phyloP scores from a whole-genome alignment of 2,329 filamentous ascomycete species.

The Fusarium citri region DNA sequence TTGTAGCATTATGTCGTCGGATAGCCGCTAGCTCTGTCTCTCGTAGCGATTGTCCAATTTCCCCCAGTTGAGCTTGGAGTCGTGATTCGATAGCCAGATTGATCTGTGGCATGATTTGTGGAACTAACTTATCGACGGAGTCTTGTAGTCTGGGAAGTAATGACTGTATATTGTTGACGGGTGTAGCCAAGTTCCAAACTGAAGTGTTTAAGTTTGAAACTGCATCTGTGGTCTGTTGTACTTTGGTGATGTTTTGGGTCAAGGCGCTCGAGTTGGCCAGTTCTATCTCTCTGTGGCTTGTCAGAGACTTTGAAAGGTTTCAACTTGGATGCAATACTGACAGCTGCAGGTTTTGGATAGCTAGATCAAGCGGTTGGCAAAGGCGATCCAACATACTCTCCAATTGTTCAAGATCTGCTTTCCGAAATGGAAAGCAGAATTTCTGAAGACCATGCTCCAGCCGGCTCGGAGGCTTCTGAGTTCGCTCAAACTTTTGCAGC shows the following conservation, averaged over 20 bases:
- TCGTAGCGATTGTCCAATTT: not conserved
- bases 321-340: not conserved
- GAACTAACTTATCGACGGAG: not conserved
- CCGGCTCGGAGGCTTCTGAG: not conserved
- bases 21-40: not conserved
- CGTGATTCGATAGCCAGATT: not conserved
- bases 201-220: not conserved
- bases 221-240: not conserved
- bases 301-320: not conserved
- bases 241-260: accelerated
- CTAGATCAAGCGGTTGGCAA: not conserved
- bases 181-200: not conserved
- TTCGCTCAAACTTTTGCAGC: not conserved
- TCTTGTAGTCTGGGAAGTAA: not conserved
- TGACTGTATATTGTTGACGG: not conserved
- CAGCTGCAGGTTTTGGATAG: not conserved
- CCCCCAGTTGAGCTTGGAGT: not conserved
- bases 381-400: not conserved
- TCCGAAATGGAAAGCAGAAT: not conserved
- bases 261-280: not conserved
- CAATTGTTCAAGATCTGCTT: not conserved
- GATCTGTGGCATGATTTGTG: not conserved
- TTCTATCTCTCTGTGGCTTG: not conserved
- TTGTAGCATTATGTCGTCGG: not conserved
- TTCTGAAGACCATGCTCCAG: not conserved